These are phyloP conservation scores for Obba rivulosa DNA, from an alignment of 768 basidiomycete genomes.

Conservation along the genomic window DNA sequence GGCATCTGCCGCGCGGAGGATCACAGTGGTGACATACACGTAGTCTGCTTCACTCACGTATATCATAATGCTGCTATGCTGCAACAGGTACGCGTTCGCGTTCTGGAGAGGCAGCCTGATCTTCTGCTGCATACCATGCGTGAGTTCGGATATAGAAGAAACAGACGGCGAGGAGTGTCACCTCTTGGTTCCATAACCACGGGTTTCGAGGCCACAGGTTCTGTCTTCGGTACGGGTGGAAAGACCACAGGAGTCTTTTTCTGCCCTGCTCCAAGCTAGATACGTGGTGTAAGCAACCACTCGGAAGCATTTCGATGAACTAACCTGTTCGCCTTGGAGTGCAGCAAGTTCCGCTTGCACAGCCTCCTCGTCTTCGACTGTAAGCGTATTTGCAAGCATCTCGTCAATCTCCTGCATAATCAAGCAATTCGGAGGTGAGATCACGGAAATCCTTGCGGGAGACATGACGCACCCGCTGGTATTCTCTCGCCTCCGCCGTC, in stretches of 20 bases:
- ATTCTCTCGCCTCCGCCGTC: conserved; percentile 87
- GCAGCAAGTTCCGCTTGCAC: conserved; percentile 79
- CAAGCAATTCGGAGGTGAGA: not conserved
- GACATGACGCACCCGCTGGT: conserved; percentile 63
- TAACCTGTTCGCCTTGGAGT: conserved; percentile 60
- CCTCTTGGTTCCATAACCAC: conserved; percentile 27
- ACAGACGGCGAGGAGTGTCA: conserved; percentile 11
- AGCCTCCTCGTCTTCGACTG: conserved; percentile 87
- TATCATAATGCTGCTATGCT: too few relatives aligned
- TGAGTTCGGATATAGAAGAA: not conserved
- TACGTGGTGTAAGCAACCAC: not conserved
- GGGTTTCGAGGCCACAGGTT: too few relatives aligned
- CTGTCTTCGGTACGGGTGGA: conserved; percentile 61
- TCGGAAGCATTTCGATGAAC: conserved; percentile 18
- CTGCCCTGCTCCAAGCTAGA: conserved; percentile 28
- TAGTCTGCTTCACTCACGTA: too few relatives aligned
- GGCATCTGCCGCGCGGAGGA: too few relatives aligned
- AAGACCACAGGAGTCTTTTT: conserved; percentile 32
- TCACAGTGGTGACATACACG: too few relatives aligned
- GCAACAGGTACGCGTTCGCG: conserved; percentile 25
- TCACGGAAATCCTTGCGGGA: not conserved
- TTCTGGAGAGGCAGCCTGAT: conserved; percentile 1
- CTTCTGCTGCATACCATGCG: conserved; percentile 2
- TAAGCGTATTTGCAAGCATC: conserved; percentile 76
- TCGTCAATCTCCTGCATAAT: conserved; percentile 79